phyloP scores from a whole-genome alignment of 495 filamentous ascomycete species.

The Mytilinidion resinicola region DNA sequence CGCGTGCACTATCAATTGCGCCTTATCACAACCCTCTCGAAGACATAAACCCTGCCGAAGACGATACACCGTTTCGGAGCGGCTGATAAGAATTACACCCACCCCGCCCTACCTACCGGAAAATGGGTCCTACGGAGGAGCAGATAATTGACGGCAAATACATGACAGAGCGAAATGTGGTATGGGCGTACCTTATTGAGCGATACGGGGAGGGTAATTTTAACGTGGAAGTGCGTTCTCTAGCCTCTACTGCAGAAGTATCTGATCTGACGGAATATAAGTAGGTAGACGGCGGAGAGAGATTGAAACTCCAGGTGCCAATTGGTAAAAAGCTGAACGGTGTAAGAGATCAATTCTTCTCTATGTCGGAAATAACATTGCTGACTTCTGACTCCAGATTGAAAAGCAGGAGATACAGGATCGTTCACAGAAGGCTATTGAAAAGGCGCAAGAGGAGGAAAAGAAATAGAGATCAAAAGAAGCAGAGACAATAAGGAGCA shows the following conservation, averaged over 20 bases:
- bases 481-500: not conserved
- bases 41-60: not conserved
- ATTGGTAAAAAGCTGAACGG: not conserved
- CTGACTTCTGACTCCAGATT: not conserved
- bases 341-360: not conserved
- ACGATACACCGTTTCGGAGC: not conserved
- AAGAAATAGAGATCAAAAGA: too few relatives aligned
- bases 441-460: not conserved
- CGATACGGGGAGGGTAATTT: not conserved
- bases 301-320: not conserved
- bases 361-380: not conserved
- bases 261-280: not conserved
- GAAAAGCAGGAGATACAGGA: not conserved
- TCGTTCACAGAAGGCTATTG: not conserved
- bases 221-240: not conserved
- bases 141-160: not conserved
- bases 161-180: not conserved
- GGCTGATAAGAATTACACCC: too few relatives aligned
- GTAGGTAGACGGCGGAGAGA: not conserved
- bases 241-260: not conserved
- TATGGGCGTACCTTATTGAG: not conserved
- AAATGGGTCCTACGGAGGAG: not conserved
- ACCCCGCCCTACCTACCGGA: not conserved
- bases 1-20: not conserved
- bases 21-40: not conserved